These are phyloP conservation scores for Cercospora sesami DNA, from an alignment of 2,329 filamentous ascomycete species.

Conservation along the genomic window DNA sequence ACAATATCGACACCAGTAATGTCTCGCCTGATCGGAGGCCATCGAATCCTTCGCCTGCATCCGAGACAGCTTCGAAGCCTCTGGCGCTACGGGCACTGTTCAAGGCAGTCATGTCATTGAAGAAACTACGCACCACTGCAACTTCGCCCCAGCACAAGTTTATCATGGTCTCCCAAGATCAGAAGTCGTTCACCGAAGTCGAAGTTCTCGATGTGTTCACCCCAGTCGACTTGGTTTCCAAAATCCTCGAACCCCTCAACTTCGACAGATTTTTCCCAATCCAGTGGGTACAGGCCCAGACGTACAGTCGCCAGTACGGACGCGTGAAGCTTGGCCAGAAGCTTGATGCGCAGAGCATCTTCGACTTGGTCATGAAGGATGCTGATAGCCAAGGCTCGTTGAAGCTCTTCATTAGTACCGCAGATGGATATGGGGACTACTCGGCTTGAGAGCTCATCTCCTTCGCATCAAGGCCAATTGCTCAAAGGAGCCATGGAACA, in stretches of 20 bases:
- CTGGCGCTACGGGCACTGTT: background rate
- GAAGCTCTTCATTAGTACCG: background rate
- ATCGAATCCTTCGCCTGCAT: background rate
- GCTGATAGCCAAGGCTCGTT: background rate
- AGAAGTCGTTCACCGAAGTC: background rate
- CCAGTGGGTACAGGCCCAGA: background rate
- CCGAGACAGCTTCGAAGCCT: background rate
- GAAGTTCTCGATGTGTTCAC: background rate
- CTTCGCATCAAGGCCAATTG: background rate
- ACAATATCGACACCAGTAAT: background rate
- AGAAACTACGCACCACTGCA: constrained; percentile 9
- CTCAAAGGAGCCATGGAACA: no score
- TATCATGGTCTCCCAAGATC: background rate
- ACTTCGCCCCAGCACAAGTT: background rate
- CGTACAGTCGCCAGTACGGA: background rate
- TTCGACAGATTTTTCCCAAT: background rate
- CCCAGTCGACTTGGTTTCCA: background rate
- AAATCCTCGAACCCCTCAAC: background rate
- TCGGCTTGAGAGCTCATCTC: background rate
- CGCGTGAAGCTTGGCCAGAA: background rate
- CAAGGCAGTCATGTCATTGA: background rate
- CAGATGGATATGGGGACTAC: background rate
- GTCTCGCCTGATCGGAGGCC: background rate
- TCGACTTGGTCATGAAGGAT: background rate
- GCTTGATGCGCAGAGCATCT: background rate